phyloP scores from a whole-genome alignment of 768 basidiomycete genomes.

The Tylopilus rubrobrunneus region DNA sequence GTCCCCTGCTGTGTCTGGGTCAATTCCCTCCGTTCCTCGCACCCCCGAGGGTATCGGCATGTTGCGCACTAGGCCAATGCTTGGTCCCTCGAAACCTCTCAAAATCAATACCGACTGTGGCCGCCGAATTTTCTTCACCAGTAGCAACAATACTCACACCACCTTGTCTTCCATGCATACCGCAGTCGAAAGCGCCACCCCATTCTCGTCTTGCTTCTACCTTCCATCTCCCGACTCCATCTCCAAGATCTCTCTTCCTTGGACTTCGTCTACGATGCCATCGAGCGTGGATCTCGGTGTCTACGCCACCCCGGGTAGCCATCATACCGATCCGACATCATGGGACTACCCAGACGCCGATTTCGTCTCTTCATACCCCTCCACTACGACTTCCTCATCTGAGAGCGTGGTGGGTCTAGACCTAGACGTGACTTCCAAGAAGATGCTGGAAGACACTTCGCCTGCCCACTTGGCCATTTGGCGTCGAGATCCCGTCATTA shows the following conservation, averaged over 20 bases:
- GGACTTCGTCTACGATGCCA: conserved; percentile 33
- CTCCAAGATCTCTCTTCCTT: conserved; percentile 34
- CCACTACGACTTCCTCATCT: conserved; percentile 38
- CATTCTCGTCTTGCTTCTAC: conserved; percentile 56
- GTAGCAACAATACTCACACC: conserved; percentile 42
- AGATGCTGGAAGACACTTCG: conserved; percentile 28
- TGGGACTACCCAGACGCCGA: conserved; percentile 48
- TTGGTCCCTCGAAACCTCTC: conserved; percentile 40
- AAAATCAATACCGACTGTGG: conserved; percentile 55
- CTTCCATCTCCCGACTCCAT: conserved; percentile 42
- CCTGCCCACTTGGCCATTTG: conserved; percentile 30
- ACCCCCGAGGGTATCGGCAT: conserved; percentile 54
- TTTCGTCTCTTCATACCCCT: conserved; percentile 47
- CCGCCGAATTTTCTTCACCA: conserved; percentile 34
- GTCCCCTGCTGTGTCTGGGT: conserved; percentile 37
- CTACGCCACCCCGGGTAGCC: conserved; percentile 41
- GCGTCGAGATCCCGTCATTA: conserved; percentile 27
- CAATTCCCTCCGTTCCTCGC: conserved; percentile 45
- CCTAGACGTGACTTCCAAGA: conserved; percentile 29
- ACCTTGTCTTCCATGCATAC: conserved; percentile 69
- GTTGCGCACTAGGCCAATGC: conserved; percentile 35
- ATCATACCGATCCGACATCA: conserved; percentile 46
- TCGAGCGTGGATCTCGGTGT: conserved; percentile 37
- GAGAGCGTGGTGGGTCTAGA: conserved; percentile 33
- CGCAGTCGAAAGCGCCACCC: conserved; percentile 59